Evolutionary conservation across 441 rosid species (phyloP), one percentile per base, ranked within the genome.

Genomic region (Dalechampia spathulata): DNA sequence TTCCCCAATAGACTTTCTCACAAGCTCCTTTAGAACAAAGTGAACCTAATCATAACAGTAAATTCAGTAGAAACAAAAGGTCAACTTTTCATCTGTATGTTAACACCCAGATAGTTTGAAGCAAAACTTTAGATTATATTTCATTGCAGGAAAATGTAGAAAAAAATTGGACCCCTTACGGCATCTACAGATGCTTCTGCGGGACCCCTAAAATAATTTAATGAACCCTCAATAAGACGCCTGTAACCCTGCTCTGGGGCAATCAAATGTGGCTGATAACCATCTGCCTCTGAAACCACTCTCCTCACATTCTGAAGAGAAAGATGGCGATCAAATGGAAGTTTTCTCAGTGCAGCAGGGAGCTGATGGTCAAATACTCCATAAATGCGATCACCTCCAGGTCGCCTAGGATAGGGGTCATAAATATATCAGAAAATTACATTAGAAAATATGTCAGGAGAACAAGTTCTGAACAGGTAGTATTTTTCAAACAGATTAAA

Each of bases 181-280:
- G 97, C 97, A 70, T 89, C 97, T 1, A 74, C 97, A 37, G 97
- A 86, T 55, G 97, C 97, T 74, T 89, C 97, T 4, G 90, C 81
- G 45, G 95, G 97, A 30, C 93, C 97, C 66, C 93, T 76, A 51
- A 89, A 89, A 74, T 76, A 86, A 49, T 75, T 78, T 21, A 89
- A 50, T 0, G 97, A 57, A 0, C 95, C 80, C 49, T 89, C 97
- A 49, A 89, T 86, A 1, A 89, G 75, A 25, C 93, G 88, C 19
- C 97, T 78, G 72, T 89, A 89, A 47, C 95, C 97, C 67, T 89
- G 97, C 70, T 89, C 97, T 3, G 97, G 97, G 5, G 97, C 97
- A 49, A 89, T 84, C 71, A 89, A 72, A 78, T 89, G 97, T 26
- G 97, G 97, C 65, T 89, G 97, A 62, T 89, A 89, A 32, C 97